These are phyloP conservation scores for Aristolochia fimbriata DNA, from an alignment of 164 flowering plant genomes.

Conservation along the genomic window DNA sequence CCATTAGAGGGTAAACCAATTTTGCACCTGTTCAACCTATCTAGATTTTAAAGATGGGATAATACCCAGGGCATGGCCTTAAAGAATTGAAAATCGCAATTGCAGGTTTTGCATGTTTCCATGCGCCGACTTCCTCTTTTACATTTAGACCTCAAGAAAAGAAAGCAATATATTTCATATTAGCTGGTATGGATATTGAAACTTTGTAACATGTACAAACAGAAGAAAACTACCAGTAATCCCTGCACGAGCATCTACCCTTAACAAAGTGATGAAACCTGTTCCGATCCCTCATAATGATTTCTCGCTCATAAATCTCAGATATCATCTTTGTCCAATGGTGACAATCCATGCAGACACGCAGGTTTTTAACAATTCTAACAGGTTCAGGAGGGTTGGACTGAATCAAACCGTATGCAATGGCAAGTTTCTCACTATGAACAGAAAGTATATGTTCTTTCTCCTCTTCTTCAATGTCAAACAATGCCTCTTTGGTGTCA, in stretches of 20 bases:
- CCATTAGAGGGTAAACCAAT: no score
- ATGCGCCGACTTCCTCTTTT: background rate
- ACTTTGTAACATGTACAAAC: no score
- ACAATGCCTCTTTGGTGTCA: slow-evolving; percentile 18
- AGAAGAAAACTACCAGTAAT: slow-evolving; percentile 30
- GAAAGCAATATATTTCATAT: no score
- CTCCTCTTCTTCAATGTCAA: slow-evolving; percentile 27
- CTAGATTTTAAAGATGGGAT: no score
- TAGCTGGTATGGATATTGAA: no score
- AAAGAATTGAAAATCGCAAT: no score
- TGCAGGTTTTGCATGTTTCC: no score
- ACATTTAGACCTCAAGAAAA: background rate
- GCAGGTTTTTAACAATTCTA: slow-evolving; percentile 20
- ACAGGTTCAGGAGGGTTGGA: slow-evolving; percentile 2
- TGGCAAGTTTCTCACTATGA: slow-evolving; percentile 31
- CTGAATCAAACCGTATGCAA: slow-evolving; percentile 21
- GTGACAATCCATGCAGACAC: slow-evolving; percentile 20
- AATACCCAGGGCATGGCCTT: no score
- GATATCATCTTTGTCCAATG: slow-evolving; percentile 29
- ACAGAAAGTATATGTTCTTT: slow-evolving; percentile 18
- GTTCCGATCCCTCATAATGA: slow-evolving; percentile 44
- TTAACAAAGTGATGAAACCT: slow-evolving; percentile 47
- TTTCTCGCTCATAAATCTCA: slow-evolving; percentile 24
- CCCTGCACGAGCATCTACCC: slow-evolving; percentile 46
- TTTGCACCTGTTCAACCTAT: no score